Evolutionary conservation across 1,284 basidiomycete genomes (phyloP), one percentile per base, ranked within the genome.

Genomic region (Irpex rosettiformis): DNA sequence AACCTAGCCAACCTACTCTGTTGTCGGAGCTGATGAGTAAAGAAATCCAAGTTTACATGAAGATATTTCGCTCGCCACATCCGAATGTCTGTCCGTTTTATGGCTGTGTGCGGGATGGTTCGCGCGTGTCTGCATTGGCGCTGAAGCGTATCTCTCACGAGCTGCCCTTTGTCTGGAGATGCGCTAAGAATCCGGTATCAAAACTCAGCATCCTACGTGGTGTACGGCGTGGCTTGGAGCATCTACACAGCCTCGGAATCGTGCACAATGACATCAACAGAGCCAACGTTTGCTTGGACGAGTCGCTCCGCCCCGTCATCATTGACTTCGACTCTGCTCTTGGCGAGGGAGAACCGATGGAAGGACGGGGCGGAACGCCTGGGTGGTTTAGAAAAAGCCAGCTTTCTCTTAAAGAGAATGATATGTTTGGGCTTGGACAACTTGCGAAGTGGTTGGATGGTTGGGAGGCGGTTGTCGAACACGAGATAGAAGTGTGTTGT

Each of bases 401-500:
- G 10, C 13, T 18, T 10, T 47, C 43, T 18, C 10, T 21, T 24
- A 47, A 21, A 24, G 45, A 47, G 22, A 47, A 47, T 47, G 45
- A 47, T 47, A 21, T 47, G 11, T 47, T 47, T 24, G n/a, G n/a
- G 10, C 45, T 47, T 47, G 45, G 45, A 24, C 45, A 18, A 18
- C n/a, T 47, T 47, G 45, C 45, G n/a, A 47, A 47, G 45, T 47
- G 45, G 45, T 21, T 47, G 21, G 45, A 47, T 47, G 45, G 45
- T 21, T 47, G 45, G 45, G 45, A 47, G 22, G 18, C n/a, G 11
- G 45, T n/a, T n/a, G n/a, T n/a, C n/a, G n/a, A n/a, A 47, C 7
- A 16, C 45, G n/a, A 21, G n/a, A n/a, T n/a, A n/a, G n/a, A n/a
- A n/a, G n/a, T n/a, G n/a, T n/a, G n/a, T n/a, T n/a, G n/a, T n/a